Evolutionary conservation across 371 early-diverging fungal genomes (phyloP), one percentile per base, ranked within the genome.

Genomic region (Apophysomyces sp.): DNA sequence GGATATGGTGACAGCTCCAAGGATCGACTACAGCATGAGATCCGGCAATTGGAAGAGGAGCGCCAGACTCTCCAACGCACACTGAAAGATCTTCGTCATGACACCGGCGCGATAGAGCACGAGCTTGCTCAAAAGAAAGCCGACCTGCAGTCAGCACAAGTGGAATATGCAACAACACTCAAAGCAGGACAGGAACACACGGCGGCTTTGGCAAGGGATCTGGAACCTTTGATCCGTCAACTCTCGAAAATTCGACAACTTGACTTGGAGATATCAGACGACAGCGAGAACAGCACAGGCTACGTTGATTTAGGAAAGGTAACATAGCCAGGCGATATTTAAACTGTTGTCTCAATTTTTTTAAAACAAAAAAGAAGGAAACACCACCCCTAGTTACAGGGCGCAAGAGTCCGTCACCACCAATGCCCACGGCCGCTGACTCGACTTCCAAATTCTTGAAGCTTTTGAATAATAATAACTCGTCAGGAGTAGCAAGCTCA

Each of bases 141-240:
- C 3, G 72, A 74, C 13, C 32, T 80, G 21, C 61, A 61, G 15
- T 58, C 68, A 18, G 40, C 63, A 30, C 39, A 69, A 51, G 62
- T 59, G 1, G 77, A 77, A 58, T 72, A 73, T 55, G 73, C 72
- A 0, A 51, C 57, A 16, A 56, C 60, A 26, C 37, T 37, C 11
- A 57, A 41, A 16, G 57, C 57, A 7, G 51, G 72, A 16, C 59
- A 66, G 16, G 73, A 73, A 7, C 57, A 37, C 16, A 30, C 59
- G 8, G 34, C 34, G 6, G 52, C 60, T 21, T 15, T 80, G n/a
- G 55, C 77, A 1, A 61, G 68, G 21, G 77, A 80, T 5, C 31
- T 80, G 27, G 77, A 75, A 8, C 76, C 79, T 4, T 60, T 78
- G 7, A 60, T 78, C 15, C 44, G 61, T 2, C 79, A 78, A 36